Evolutionary conservation across 208 protist genomes (phyloP), one percentile per base, ranked within the genome.

Genomic region (Angomonas deanei): DNA sequence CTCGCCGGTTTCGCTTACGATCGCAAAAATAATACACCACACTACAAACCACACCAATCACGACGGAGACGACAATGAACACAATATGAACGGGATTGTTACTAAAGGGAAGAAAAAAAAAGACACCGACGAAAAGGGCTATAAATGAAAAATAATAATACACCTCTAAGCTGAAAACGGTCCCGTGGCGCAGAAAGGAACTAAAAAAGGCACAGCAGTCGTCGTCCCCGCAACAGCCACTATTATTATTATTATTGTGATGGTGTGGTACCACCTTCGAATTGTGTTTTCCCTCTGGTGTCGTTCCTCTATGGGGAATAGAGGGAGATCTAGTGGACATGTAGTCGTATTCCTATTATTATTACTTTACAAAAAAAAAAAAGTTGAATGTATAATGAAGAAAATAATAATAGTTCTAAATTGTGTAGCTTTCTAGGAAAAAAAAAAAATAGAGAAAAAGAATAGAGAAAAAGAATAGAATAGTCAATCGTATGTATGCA

Each of bases 71-170:
- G 2, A 78, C 69, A 30, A 92, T 82, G 32, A 95, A 79, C 0
- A 80, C 38, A 50, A 95, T 80, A 23, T 92, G 88, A 28, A 83
- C 58, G 1, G 71, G 36, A 56, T 83, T 84, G 1, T 55, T 28
- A 0, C 81, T 87, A 75, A 78, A 92, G 5, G 89, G 89, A 26
- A 93, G 63, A 50, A 86, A 95, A 36, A 86, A 74, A 57, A 93
- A 80, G 19, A 87, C 15, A 8, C 72, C 81, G 28, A 47, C 17
- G 49, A 65, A 31, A 46, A 19, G 46, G 32, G 32, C 33, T 19
- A 34, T 42, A 3, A 47, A 49, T 19, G 32, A 57, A 17, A 27
- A n/a, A 31, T n/a, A 47, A 65, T n/a, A 48, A 27, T n/a, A 17
- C 19, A 26, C 17, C 2, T 19, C 23, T 24, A 50, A 21, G 42